Percentiles rank a stretch among this genome's conserved stretches.
phyloP scores from a whole-genome alignment of 257 asterid species.

The Voacanga thouarsii region DNA sequence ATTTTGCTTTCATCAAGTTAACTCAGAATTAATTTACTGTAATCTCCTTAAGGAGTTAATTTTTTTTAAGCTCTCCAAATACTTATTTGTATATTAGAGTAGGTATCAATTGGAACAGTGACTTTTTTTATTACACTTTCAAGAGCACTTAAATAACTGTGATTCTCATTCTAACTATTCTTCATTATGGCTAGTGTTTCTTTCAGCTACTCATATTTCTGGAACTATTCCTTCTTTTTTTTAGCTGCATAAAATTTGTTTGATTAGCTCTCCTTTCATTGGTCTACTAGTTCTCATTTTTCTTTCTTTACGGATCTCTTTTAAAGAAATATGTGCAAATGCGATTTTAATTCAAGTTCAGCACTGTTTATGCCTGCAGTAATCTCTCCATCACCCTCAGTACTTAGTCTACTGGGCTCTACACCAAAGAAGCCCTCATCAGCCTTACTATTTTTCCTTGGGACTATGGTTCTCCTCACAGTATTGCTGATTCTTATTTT shows the following conservation, averaged over 20 bases:
- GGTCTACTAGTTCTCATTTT: not conserved
- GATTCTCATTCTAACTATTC: not conserved
- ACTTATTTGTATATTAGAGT: not conserved
- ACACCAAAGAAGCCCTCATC: constrained; percentile 26
- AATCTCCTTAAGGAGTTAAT: not conserved
- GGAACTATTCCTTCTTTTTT: too few relatives aligned
- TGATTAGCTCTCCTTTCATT: too few relatives aligned
- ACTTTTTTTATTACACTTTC: not conserved
- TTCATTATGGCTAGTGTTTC: not conserved
- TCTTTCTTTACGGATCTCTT: not conserved
- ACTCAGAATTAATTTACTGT: not conserved
- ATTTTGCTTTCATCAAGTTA: not conserved
- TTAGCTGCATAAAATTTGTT: not conserved
- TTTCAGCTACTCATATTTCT: not conserved
- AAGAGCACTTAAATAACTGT: not conserved
- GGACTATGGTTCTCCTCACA: constrained; percentile 46
- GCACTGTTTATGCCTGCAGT: not conserved
- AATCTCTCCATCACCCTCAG: constrained; percentile 5
- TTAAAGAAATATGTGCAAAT: not conserved
- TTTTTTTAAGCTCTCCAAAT: not conserved
- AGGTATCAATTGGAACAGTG: not conserved
- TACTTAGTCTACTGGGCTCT: not conserved
- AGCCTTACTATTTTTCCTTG: constrained; percentile 48
- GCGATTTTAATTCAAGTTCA: not conserved
- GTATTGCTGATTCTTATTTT: constrained; percentile 40